Evolutionary conservation across 1,139 yeast species (phyloP).

Genomic region (Pichia sp.): DNA sequence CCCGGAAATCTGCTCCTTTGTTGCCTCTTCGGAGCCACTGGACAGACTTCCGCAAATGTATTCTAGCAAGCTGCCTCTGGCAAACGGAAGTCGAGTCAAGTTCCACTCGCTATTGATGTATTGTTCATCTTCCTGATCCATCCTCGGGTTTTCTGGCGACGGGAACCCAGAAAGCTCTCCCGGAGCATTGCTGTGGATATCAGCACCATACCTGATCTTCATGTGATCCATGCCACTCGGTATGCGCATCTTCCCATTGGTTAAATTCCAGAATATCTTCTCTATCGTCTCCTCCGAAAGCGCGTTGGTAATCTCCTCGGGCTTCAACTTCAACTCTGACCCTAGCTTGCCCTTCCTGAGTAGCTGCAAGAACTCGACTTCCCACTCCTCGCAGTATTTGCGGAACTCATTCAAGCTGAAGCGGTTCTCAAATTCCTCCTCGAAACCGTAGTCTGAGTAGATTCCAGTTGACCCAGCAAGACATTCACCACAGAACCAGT

Average conservation of each 20-base stretch:
- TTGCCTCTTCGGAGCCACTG: neutral
- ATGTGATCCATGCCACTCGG: constrained; percentile 42
- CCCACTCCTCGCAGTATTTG: constrained; percentile 51
- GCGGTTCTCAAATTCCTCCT: constrained; percentile 58
- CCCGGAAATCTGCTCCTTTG: constrained; percentile 54
- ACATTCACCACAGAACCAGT: constrained; percentile 82
- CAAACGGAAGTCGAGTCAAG: constrained; percentile 61
- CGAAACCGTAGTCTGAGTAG: constrained; percentile 88
- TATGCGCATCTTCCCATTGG: constrained; percentile 24
- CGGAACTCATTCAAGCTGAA: constrained; percentile 54
- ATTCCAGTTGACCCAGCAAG: constrained; percentile 75
- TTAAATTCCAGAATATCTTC: constrained; percentile 55
- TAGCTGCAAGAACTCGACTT: constrained; percentile 27
- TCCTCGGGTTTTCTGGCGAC: constrained; percentile 24
- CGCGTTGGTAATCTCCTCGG: constrained; percentile 1
- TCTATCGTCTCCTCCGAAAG: constrained; percentile 38
- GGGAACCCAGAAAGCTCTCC: constrained; percentile 74
- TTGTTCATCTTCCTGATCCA: constrained; percentile 28
- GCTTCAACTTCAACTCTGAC: constrained; percentile 9
- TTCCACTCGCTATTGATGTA: constrained; percentile 43
- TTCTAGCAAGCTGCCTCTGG: constrained; percentile 60
- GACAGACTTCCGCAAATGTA: constrained; percentile 35
- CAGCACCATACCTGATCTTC: constrained; percentile 73
- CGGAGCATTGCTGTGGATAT: constrained; percentile 56
- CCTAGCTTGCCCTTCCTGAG: constrained; percentile 5